These are phyloP conservation scores for Lepidium didymum DNA, from an alignment of 345 rosid species.

Conservation along the genomic window DNA sequence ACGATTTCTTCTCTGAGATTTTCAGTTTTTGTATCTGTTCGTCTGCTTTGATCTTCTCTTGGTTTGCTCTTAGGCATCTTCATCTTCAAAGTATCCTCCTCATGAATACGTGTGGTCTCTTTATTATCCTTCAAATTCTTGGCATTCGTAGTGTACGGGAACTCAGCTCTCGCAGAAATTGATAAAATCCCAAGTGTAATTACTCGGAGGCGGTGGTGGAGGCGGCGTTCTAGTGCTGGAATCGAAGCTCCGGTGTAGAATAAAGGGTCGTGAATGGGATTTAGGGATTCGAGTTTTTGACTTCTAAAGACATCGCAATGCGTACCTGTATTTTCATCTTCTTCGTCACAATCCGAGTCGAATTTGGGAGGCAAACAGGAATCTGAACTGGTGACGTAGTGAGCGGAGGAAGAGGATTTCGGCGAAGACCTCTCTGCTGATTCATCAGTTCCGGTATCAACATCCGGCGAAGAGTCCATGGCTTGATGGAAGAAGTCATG, in stretches of 20 bases:
- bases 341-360: constrained; percentile 49
- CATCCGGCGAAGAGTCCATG: constrained; percentile 3
- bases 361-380: constrained; percentile 48
- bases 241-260: constrained; percentile 20
- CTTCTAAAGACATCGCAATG: not conserved
- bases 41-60: not conserved
- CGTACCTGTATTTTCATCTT: constrained; percentile 1
- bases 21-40: not conserved
- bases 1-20: constrained; percentile 6
- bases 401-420: constrained; percentile 19
- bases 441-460: not conserved
- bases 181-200: constrained; percentile 56
- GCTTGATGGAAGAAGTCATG: constrained; percentile 30
- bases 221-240: constrained; percentile 10
- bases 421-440: constrained; percentile 17
- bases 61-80: not conserved
- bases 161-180: constrained; percentile 39
- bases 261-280: not conserved
- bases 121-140: constrained; percentile 1
- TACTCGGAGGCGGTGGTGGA: constrained; percentile 43
- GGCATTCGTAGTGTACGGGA: not conserved
- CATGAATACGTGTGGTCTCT: constrained; percentile 1
- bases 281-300: constrained; percentile 14
- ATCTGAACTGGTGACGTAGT: constrained; percentile 25
- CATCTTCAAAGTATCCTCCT: not conserved